phyloP scores from a whole-genome alignment of 1,284 basidiomycete genomes.

The Rhodofomes roseus region DNA sequence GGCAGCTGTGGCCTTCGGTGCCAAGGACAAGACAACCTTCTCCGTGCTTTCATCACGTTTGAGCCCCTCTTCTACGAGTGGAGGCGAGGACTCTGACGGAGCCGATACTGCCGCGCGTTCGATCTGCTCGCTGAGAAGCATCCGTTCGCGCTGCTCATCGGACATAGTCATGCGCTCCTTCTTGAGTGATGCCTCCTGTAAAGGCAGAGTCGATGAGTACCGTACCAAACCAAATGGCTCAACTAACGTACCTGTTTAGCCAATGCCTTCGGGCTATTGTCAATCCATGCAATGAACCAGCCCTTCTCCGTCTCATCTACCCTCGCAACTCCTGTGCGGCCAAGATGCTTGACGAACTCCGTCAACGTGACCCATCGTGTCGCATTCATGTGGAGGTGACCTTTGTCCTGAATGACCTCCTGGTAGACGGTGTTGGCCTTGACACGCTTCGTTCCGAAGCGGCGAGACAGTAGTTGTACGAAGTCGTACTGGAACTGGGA shows the following conservation, averaged over 20 bases:
- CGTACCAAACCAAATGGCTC: neutral
- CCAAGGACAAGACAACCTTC: constrained; percentile 70
- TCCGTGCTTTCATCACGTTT: constrained; percentile 72
- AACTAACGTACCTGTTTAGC: constrained; percentile 73
- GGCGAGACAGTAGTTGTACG: constrained; percentile 82
- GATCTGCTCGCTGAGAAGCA: constrained; percentile 92
- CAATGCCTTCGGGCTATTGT: constrained; percentile 91
- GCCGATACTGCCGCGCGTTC: constrained; percentile 65
- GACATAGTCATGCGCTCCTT: constrained; percentile 90
- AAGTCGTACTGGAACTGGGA: constrained; percentile 91
- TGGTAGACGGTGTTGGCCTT: constrained; percentile 96
- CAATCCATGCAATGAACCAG: constrained; percentile 96
- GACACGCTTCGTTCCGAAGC: constrained; percentile 92
- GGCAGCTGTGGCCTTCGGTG: constrained; percentile 46
- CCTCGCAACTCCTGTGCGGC: constrained; percentile 81
- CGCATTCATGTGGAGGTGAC: constrained; percentile 97
- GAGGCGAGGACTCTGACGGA: constrained; percentile 23
- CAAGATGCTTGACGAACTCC: constrained; percentile 91
- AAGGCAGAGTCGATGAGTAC: constrained; percentile 10
- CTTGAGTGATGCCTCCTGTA: constrained; percentile 83
- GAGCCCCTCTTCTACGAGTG: constrained; percentile 55
- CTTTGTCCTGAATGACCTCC: constrained; percentile 95
- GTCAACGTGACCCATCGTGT: constrained; percentile 97
- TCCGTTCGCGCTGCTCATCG: constrained; percentile 92
- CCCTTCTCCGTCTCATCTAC: constrained; percentile 99